Conservation (phyloP, 495 filamentous ascomycete species). For the Aspergillus incahuasiensis region DNA sequence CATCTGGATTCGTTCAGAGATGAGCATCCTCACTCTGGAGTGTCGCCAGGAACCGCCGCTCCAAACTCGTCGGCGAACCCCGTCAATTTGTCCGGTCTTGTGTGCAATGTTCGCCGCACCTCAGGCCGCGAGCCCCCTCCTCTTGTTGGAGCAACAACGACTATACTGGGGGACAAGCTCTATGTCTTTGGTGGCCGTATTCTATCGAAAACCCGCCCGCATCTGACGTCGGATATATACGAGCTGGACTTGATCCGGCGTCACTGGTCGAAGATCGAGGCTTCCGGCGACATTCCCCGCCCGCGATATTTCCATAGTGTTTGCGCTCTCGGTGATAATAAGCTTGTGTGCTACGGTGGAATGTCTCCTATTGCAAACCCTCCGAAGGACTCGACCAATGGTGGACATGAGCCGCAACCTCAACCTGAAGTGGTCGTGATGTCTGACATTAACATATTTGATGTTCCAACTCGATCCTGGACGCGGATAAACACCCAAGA, state of each 20-base stretch:
- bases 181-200: constrained; percentile 94
- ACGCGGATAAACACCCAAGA: constrained; percentile 75
- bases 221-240: constrained; percentile 83
- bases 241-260: constrained; percentile 86
- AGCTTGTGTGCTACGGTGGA: constrained; percentile 94
- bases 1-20: constrained; percentile 33
- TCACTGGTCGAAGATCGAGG: constrained; percentile 89
- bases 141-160: constrained; percentile 91
- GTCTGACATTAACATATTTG: constrained; percentile 96
- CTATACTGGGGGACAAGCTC: constrained; percentile 86
- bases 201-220: constrained; percentile 74
- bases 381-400: constrained; percentile 38
- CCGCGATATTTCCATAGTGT: constrained; percentile 96
- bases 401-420: constrained; percentile 63
- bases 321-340: constrained; percentile 87
- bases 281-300: constrained; percentile 76
- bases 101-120: constrained; percentile 89
- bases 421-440: constrained; percentile 92
- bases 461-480: constrained; percentile 82
- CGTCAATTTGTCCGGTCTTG: constrained; percentile 75
- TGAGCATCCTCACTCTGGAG: constrained; percentile 27
- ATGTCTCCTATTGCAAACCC: constrained; percentile 76
- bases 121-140: constrained; percentile 88
- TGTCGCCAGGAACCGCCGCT: constrained; percentile 31
- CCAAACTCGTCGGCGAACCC: constrained; percentile 39